These are phyloP conservation scores for Xylaria grammica DNA, from an alignment of 495 filamentous ascomycete species.

Conservation along the genomic window DNA sequence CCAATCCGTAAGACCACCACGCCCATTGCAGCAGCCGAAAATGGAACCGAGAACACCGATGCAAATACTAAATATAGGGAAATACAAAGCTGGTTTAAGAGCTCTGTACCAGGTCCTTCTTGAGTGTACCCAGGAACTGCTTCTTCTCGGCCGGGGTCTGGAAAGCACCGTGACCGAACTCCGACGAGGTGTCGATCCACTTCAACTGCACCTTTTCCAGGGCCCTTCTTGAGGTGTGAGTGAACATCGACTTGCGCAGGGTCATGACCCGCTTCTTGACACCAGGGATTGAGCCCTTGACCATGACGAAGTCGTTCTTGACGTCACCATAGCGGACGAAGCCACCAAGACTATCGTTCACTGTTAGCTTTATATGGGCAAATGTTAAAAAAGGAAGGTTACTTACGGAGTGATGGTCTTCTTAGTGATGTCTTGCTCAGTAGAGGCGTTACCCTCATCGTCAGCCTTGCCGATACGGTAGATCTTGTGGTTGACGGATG, in stretches of 20 bases:
- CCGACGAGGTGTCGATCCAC: constrained; percentile 99
- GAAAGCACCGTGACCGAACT: constrained; percentile 99
- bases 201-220: constrained; percentile 99
- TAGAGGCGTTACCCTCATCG: constrained; percentile 88
- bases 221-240: constrained; percentile 90
- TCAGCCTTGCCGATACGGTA: constrained; percentile 95
- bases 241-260: constrained; percentile 98
- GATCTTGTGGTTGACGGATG: constrained; percentile 99
- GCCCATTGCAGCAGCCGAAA: constrained; percentile 52
- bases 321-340: constrained; percentile 99
- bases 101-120: constrained; percentile 88
- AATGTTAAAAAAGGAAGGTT: constrained; percentile 4
- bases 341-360: constrained; percentile 80
- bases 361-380: constrained; percentile 27
- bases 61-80: constrained; percentile 62
- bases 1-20: constrained; percentile 46
- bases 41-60: constrained; percentile 58
- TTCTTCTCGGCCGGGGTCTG: constrained; percentile 98
- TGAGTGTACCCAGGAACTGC: constrained; percentile 92
- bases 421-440: constrained; percentile 96
- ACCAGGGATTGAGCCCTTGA: constrained; percentile 97
- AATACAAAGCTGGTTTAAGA: constrained; percentile 59
- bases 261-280: constrained; percentile 99
- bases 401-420: constrained; percentile 99
- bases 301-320: constrained; percentile 98